Base-by-base conservation (phyloP, 257 asterid species). In the Solanum lycopersicoides region DNA sequence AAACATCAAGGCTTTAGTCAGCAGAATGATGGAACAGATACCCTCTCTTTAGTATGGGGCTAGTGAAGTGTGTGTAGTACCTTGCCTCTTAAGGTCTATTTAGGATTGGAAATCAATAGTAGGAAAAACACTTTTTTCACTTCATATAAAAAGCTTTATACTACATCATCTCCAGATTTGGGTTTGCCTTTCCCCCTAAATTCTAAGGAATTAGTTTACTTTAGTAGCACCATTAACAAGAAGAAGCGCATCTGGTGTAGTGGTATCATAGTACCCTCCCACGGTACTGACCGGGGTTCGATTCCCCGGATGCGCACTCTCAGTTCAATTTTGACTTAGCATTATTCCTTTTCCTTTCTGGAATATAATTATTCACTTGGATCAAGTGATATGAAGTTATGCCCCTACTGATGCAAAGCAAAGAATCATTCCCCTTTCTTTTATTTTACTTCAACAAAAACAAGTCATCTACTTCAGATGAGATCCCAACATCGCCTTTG, bases 211-310 rank as follows among this genome's bases (percentile, higher is more conserved):
- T 44, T 12, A 44, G 50, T 44, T 2, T 1, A 39, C 25, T 95
- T 98, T 97, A 95, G 99, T 97, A 98, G 50, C 0, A 44, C 2
- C 42, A 1, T 12, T 44, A 44, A 47, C 56, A 47, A 47, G 1
- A 47, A 47, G 9, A 53, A 6, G 60, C 60, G 23, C 60, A 53
- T 16, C 60, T 53, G 9, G 60, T 53, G 60, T 53, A 53, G 23
- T 53, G 60, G 98, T 94, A 97, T 97, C 99, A 97, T 96, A 94
- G 99, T 96, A 97, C 99, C 99, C 99, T 96, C 98, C 99, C 60
- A 53, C 60, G 59, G 59, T 53, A 53, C 23, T 53, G 60, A 53
- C 23, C 23, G 60, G 60, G 60, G 3, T 53, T 53, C 10, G 23
- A 53, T 53, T 53, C 60, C 60, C 60, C 23, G 23, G 60, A 53